Evolutionary conservation across 805 yeast genomes (phyloP), one percentile per base, ranked within the genome.

Genomic region (Ogataea naganishii): DNA sequence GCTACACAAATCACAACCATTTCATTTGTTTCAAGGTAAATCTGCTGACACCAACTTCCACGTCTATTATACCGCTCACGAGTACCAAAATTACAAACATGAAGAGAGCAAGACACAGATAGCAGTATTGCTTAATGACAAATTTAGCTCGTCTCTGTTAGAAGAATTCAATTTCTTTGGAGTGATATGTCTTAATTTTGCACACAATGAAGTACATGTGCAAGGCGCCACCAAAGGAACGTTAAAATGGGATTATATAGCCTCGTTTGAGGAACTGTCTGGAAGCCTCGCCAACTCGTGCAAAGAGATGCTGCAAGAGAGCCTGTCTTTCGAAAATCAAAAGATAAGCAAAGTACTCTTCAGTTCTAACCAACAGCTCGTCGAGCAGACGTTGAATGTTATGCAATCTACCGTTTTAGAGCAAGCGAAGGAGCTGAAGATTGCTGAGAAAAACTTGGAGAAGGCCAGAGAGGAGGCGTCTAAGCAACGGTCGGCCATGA

Each of bases 1-100:
- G 14, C 61, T 88, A 31, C 74, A 75, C 47, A 88, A 89, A 46
- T 69, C 76, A 2, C 80, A 85, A 27, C 88, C 95, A 3, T 85
- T 88, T 56, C 96, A 88, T 57, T 57, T 89, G 19, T 89, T 89
- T 62, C 73, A 69, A 40, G 61, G 72, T 3, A 38, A 44, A 18
- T 37, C 52, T 11, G 33, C 42, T 10, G 37, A 37, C 37, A 56
- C 37, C 33, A 46, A 56, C 7, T 42, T 37, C 4, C 28, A 34
- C n/a, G 35, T 78, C 1, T 81, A 70, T 47, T 74, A 75, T 9
- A 72, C 86, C 3, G 92, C 92, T 1, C 94, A 82, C 47, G 82
- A 76, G 41, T 40, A 56, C 3, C 42, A 54, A 0, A 58, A 66
- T 1, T 82, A 79, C 44, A 47, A 46, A 5, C 47, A 46, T 4